Evolutionary conservation across 192 early-diverging fungal genomes (phyloP).

Genomic region (Phycomyces blakesleeanus): DNA sequence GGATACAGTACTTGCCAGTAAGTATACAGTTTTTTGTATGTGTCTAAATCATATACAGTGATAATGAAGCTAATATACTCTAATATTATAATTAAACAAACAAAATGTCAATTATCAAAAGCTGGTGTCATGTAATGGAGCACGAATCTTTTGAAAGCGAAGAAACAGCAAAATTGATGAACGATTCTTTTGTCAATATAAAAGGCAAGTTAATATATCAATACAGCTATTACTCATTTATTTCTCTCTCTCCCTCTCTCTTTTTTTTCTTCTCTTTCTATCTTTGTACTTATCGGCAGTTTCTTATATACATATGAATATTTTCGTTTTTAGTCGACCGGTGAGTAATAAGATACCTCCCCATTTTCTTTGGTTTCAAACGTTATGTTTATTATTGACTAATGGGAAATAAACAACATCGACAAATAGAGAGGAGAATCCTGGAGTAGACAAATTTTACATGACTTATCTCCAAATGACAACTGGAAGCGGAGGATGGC

Average conservation of each 20-base stretch:
- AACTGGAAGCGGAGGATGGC: conserved; percentile 66
- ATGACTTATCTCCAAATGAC: conserved; percentile 61
- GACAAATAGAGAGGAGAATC: conserved; percentile 48
- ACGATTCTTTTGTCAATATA: conserved; percentile 54
- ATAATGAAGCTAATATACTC: too few relatives aligned
- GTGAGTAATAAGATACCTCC: too few relatives aligned
- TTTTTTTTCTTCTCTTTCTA: too few relatives aligned
- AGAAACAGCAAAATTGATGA: conserved; percentile 54
- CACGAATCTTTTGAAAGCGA: conserved; percentile 62
- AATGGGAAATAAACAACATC: too few relatives aligned
- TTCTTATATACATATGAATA: too few relatives aligned
- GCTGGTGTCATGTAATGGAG: conserved; percentile 67
- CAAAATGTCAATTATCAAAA: conserved; percentile 5
- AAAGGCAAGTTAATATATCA: conserved; percentile 24
- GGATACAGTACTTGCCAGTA: conserved; percentile 67
- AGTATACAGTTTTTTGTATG: conserved; percentile 9
- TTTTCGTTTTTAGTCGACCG: too few relatives aligned
- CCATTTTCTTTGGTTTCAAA: too few relatives aligned
- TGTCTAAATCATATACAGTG: conserved; percentile 7
- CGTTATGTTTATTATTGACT: too few relatives aligned
- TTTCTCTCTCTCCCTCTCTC: too few relatives aligned
- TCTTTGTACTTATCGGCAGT: too few relatives aligned
- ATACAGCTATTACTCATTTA: too few relatives aligned
- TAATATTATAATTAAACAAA: too few relatives aligned
- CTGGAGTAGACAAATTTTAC: conserved; percentile 61